Percentiles rank a stretch among this genome's conserved stretches.
Evolutionary conservation across 1,139 yeast species (phyloP).

Genomic region (Candida labiduridarum): DNA sequence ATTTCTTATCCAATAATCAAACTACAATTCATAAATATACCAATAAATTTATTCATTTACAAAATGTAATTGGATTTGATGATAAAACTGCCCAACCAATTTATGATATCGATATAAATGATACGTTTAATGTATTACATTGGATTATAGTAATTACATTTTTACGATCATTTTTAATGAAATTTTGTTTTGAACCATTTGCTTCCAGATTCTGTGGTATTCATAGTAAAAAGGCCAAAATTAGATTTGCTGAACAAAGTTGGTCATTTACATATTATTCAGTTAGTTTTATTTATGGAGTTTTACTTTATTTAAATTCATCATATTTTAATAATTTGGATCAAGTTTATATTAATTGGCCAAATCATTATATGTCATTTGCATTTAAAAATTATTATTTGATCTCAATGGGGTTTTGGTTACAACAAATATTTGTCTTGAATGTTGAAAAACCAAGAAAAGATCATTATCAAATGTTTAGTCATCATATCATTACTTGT

Average conservation of each 20-base stretch:
- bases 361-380: conserved; percentile 56
- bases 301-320: conserved; percentile 56
- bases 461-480: conserved; percentile 84
- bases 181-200: conserved; percentile 57
- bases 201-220: conserved; percentile 53
- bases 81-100: conserved; percentile 19
- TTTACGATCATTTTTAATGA: conserved; percentile 62
- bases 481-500: conserved; percentile 84
- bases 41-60: conserved; percentile 51
- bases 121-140: conserved; percentile 54
- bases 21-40: conserved; percentile 29
- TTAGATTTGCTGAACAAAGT: conserved; percentile 84
- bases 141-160: conserved; percentile 62
- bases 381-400: conserved; percentile 73
- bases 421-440: conserved; percentile 76
- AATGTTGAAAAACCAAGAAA: conserved; percentile 79
- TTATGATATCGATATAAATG: conserved; percentile 62
- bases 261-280: conserved; percentile 74
- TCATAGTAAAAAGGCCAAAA: conserved; percentile 50
- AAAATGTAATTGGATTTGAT: conserved; percentile 37
- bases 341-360: conserved; percentile 73
- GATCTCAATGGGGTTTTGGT: conserved; percentile 73
- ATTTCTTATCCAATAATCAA: conserved; percentile 19
- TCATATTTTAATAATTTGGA: conserved; percentile 63
- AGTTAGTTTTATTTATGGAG: conserved; percentile 58